These are phyloP conservation scores for Arachis monticola DNA, from an alignment of 331 rosid genomes.

Conservation along the genomic window DNA sequence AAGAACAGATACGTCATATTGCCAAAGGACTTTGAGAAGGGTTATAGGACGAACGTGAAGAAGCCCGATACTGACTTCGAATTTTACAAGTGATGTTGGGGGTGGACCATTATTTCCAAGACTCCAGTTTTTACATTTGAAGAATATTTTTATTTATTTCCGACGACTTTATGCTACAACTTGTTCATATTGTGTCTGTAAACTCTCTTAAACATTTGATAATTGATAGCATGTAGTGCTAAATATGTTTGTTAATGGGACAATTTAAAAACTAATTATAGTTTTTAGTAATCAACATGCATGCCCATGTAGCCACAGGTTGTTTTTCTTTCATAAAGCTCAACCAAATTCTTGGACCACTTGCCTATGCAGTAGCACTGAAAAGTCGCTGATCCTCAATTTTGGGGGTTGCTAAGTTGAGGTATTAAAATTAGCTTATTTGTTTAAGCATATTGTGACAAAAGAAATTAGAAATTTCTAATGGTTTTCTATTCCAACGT, in stretches of 20 bases:
- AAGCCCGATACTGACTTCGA: slow-evolving; percentile 98
- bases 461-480: no score
- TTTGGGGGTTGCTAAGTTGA: no score
- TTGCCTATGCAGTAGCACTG: no score
- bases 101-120: neutral
- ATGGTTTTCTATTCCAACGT: no score
- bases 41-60: slow-evolving; percentile 94
- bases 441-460: no score
- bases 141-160: neutral
- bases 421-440: no score
- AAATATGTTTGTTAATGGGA: slow-evolving; percentile 6
- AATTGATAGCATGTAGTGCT: neutral
- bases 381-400: no score
- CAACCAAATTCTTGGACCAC: neutral
- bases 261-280: neutral
- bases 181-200: neutral
- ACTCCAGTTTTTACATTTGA: neutral
- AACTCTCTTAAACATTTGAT: neutral
- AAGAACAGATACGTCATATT: slow-evolving; percentile 93
- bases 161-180: neutral
- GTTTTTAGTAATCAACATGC: neutral
- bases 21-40: slow-evolving; percentile 98
- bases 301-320: neutral
- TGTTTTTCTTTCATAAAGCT: neutral
- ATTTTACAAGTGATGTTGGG: slow-evolving; percentile 86